These are phyloP conservation scores for Trypanosomatidae sp. DNA, from an alignment of 208 protist genomes.

Conservation along the genomic window DNA sequence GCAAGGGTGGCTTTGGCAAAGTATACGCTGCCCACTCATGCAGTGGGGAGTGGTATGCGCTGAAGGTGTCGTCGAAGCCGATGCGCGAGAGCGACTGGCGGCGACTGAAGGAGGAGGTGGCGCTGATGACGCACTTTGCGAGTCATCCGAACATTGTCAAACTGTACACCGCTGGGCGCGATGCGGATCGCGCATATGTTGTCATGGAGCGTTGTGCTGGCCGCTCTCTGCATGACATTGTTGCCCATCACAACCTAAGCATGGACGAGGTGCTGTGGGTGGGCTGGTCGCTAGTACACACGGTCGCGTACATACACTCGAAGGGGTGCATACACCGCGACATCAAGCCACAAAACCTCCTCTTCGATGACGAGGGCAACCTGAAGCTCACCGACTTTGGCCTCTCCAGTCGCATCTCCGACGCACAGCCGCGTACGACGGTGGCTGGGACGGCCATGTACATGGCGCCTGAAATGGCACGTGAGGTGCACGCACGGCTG, in stretches of 20 bases:
- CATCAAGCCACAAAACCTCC: conserved; percentile 84
- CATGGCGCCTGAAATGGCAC: conserved; percentile 85
- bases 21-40: conserved; percentile 63
- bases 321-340: conserved; percentile 85
- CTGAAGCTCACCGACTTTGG: conserved; percentile 91
- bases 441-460: conserved; percentile 85
- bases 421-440: conserved; percentile 69
- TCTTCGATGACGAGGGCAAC: conserved; percentile 83
- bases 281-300: conserved; percentile 67
- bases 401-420: conserved; percentile 63
- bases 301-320: conserved; percentile 73
- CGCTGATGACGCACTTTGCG: conserved; percentile 79
- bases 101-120: conserved; percentile 72
- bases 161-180: conserved; percentile 56
- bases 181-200: conserved; percentile 67
- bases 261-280: conserved; percentile 78
- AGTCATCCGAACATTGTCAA: conserved; percentile 78
- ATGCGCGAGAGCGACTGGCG: conserved; percentile 75
- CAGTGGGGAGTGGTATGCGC: conserved; percentile 59
- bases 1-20: conserved; percentile 78
- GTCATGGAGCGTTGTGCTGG: conserved; percentile 79
- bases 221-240: conserved; percentile 66
- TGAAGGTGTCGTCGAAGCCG: conserved; percentile 77
- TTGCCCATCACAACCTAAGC: conserved; percentile 34
- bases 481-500: conserved; percentile 74